Evolutionary conservation across 768 basidiomycete genomes (phyloP), one percentile per base, ranked within the genome.

Genomic region (Xerocomus spinulosus): DNA sequence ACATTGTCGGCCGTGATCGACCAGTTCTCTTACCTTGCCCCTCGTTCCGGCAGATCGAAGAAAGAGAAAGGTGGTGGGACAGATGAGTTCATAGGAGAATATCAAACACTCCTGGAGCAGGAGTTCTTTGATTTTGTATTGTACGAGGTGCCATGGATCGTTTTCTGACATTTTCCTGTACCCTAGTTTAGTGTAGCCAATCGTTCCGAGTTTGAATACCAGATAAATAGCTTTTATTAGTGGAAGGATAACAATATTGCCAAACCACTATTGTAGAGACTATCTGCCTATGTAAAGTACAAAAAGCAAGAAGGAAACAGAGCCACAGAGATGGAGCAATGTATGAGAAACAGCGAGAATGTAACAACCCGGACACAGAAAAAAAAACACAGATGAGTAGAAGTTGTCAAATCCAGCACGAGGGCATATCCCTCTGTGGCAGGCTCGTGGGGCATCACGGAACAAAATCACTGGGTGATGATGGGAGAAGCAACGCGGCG

Each of bases 101-200:
- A 88, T 66, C 89, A 92, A 64, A 79, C 81, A 12, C 70, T 99
- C 30, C 80, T 99, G 76, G 96, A 99, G 62, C 88, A 94, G 65
- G 95, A 99, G 67, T 89, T 87, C 64, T 92, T 87, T 64, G 92
- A 95, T 68, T 99, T 97, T 60, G 91, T 97, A 20, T 63, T 95
- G 61, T 94, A 85, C 63, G 95, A 97, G 67, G 80, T 99, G 44
- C 92, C 91, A 26, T 92, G 88, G 87, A 87, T 96, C 56, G 71
- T 85, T 32, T 76, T 80, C 57, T 85, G 73, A 73, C 7, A 17
- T 3, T 23, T 21, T 14, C n/a, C 17, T 41, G 42, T 45, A 20
- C 32, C n/a, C 21, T 42, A 34, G 39, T 12, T 26, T 13, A 12
- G 44, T 35, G 20, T 8, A 44, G 20, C 21, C 9, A 32, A 18